A percentile compares a stretch with the other conserved stretches of the same genome.
phyloP scores from a whole-genome alignment of 768 basidiomycete genomes.

The Tulasnella sp. region DNA sequence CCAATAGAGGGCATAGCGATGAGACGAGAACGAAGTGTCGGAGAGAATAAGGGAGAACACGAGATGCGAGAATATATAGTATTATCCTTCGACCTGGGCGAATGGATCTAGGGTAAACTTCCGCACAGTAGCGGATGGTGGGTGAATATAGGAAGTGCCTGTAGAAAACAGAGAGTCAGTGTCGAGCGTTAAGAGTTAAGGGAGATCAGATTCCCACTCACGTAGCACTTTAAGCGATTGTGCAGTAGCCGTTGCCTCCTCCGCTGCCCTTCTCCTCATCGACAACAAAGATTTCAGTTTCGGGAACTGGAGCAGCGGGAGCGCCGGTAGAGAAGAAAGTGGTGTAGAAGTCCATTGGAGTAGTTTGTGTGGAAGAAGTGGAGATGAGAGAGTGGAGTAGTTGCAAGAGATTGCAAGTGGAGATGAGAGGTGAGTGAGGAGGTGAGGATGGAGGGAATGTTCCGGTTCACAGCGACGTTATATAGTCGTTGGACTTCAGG shows the following conservation, averaged over 20 bases:
- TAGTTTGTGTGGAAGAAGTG: not conserved
- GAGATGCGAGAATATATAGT: not conserved
- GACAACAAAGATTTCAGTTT: not conserved
- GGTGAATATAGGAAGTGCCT: not conserved
- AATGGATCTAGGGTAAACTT: not conserved
- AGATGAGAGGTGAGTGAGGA: not conserved
- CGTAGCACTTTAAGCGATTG: not conserved
- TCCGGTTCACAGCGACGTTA: not conserved
- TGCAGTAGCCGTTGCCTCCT: not conserved
- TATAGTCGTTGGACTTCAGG: not conserved
- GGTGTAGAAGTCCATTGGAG: not conserved
- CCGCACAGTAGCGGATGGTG: not conserved
- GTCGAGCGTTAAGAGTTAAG: not conserved
- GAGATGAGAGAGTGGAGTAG: not conserved
- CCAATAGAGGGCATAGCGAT: not conserved
- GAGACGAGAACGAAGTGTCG: not conserved
- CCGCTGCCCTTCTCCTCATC: not conserved
- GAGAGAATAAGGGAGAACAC: not conserved
- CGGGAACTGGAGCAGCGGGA: not conserved
- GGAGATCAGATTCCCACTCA: not conserved
- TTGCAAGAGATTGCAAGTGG: not conserved
- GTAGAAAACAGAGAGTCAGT: not conserved
- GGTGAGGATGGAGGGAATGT: not conserved
- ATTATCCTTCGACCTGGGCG: not conserved
- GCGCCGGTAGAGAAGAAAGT: not conserved